These are phyloP conservation scores for Eutrema heterophyllum DNA, from an alignment of 345 rosid species.

Conservation along the genomic window DNA sequence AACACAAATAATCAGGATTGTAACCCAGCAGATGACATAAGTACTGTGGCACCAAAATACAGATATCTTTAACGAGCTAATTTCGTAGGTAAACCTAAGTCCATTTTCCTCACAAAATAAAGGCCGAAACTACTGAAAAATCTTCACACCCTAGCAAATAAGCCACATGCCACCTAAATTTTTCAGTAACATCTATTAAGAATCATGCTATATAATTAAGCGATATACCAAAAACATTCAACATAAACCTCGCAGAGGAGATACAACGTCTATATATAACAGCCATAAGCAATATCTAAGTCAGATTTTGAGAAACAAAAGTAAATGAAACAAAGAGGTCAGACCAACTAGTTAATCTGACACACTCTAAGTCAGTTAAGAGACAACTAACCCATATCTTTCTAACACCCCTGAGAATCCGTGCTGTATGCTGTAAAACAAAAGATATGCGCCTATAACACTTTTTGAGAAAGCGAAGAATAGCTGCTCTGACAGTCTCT, in stretches of 20 bases:
- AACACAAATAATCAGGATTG: background rate
- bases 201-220: background rate
- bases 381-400: conserved; percentile 73
- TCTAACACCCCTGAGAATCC: conserved; percentile 44
- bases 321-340: conserved; percentile 11
- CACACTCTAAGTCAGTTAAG: background rate
- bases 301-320: conserved; percentile 7
- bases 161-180: background rate
- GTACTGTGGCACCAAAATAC: conserved; percentile 3
- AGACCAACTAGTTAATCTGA: background rate
- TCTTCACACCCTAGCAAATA: background rate
- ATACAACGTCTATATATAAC: background rate
- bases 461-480: conserved; percentile 55
- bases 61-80: conserved; percentile 4
- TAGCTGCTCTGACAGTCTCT: conserved; percentile 71
- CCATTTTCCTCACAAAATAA: background rate
- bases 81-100: background rate
- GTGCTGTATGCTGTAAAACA: conserved; percentile 50
- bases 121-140: background rate
- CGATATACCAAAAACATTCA: background rate
- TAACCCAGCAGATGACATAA: background rate
- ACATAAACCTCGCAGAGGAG: background rate
- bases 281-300: background rate
- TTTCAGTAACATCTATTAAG: background rate
- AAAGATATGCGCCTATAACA: conserved; percentile 72